Evolutionary conservation across 208 protist species (phyloP), one percentile per base, ranked within the genome.

Genomic region (Leishmania amazonensis): DNA sequence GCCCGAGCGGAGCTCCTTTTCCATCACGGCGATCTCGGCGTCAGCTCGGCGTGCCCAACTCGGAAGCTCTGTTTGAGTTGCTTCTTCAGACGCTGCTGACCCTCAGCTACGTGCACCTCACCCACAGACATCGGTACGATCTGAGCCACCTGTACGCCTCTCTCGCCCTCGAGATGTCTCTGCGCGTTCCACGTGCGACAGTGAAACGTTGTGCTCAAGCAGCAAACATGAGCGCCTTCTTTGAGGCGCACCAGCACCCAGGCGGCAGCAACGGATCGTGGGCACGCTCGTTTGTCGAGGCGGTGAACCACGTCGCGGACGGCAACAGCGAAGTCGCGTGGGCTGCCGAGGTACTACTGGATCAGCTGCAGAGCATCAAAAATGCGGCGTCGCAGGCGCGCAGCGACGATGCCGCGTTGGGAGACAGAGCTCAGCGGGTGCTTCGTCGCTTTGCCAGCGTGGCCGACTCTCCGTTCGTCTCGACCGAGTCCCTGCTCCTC

Each of bases 101-200:
- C 31, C 84, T 97, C 31, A 90, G 87, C 64, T 95, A 97, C 73
- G 42, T 92, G 62, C 88, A 95, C 42, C 81, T 97, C 24, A 47
- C 90, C 13, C 79, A 92, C 74, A 87, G 81, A 7, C 80, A 89
- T 15, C 78, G 88, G 57, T 90, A 92, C 83, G 83, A 85, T 38
- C 19, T 88, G n/a, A 87, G 89, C 31, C 89, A 92, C 75, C 60
- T 87, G 62, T 97, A 97, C 85, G 91, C 93, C 13, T 76, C 86
- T 35, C 83, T 94, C 17, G 80, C 93, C 17, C 6, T 96, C 24
- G 80, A 88, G 60, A 70, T 92, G 54, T 83, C 86, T 42, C 64
- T 86, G 53, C 83, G 75, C 4, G 45, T 82, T 31, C 4, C 74
- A 45, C 74, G 54, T 64, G 35, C 38, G 72, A 62, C 51, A 51